Conservation (phyloP, 768 basidiomycete genomes). For the Mycena maculata region DNA sequence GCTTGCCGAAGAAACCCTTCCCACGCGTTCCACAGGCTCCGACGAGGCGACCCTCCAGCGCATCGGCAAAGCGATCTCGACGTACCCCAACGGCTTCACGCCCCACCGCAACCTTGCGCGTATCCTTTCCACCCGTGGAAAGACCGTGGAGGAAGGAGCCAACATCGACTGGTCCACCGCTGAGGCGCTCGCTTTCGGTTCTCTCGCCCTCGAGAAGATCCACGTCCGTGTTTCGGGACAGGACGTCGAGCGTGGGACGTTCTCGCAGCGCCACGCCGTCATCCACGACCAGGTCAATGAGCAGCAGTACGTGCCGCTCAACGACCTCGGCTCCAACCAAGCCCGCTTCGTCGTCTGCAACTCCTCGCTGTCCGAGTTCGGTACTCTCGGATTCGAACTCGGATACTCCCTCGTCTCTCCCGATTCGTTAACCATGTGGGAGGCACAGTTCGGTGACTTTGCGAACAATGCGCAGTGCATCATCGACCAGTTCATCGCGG, state of each 20-base stretch:
- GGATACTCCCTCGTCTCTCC: constrained; percentile 99
- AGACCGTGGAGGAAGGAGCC: constrained; percentile 89
- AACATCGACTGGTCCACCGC: constrained; percentile 99
- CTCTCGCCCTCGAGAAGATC: constrained; percentile 91
- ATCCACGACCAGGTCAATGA: constrained; percentile 96
- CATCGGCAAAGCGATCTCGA: constrained; percentile 89
- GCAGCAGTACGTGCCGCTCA: constrained; percentile 88
- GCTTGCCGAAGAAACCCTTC: constrained; percentile 91
- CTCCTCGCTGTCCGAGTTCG: constrained; percentile 96
- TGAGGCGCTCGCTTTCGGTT: constrained; percentile 95
- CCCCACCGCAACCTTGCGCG: constrained; percentile 95
- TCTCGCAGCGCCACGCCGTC: constrained; percentile 97
- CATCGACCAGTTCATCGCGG: constrained; percentile 98
- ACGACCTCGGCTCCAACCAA: constrained; percentile 88
- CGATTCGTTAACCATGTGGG: constrained; percentile 93
- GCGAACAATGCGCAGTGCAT: constrained; percentile 98
- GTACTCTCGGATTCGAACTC: constrained; percentile 95
- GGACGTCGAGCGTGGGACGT: constrained; percentile 98
- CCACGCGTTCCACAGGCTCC: constrained; percentile 89
- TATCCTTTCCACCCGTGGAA: constrained; percentile 88
- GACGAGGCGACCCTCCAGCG: constrained; percentile 81
- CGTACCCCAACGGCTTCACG: constrained; percentile 85
- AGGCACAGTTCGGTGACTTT: constrained; percentile 99
- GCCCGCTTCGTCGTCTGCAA: constrained; percentile 96
- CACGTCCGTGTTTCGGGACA: constrained; percentile 97